These are phyloP conservation scores for Rhizophagus clarus DNA, from an alignment of 192 early-diverging fungal species.

Conservation along the genomic window DNA sequence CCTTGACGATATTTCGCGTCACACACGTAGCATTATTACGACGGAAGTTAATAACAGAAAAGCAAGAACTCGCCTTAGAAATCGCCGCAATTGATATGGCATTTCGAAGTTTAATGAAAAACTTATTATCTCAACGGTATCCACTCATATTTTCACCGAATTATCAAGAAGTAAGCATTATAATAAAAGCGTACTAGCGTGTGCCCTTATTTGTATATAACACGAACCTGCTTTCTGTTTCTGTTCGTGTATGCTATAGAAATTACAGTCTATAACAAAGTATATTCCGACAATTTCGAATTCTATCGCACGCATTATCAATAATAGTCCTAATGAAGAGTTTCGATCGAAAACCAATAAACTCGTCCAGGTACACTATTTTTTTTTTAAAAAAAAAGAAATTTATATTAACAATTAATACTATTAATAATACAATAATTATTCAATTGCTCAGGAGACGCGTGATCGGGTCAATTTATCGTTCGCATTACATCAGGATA, in stretches of 20 bases:
- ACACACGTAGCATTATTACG: conserved; percentile 27
- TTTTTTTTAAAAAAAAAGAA: background rate
- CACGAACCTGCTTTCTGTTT: background rate
- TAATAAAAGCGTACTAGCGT: background rate
- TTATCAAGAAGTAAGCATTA: conserved; percentile 13
- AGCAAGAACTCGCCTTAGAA: background rate
- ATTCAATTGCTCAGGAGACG: background rate
- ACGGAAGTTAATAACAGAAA: background rate
- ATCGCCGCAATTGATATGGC: conserved; percentile 26
- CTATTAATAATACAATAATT: background rate
- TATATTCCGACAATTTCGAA: conserved; percentile 25
- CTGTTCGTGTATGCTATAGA: background rate
- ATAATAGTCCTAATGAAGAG: background rate
- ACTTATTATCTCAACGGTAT: conserved; percentile 18
- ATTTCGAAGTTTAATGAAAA: conserved; percentile 22
- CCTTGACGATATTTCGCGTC: conserved; percentile 20
- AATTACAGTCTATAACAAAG: conserved; percentile 8
- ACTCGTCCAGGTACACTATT: background rate
- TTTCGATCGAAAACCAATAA: conserved; percentile 13
- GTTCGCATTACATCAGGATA: background rate
- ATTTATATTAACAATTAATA: background rate
- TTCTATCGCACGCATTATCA: conserved; percentile 23
- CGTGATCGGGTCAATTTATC: conserved; percentile 2
- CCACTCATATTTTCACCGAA: conserved; percentile 20
- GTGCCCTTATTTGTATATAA: background rate